Percentiles rank a stretch among this genome's conserved stretches.
These are phyloP conservation scores for Conticribra weissflogii DNA, from an alignment of 108 stramenopile species.

Conservation along the genomic window DNA sequence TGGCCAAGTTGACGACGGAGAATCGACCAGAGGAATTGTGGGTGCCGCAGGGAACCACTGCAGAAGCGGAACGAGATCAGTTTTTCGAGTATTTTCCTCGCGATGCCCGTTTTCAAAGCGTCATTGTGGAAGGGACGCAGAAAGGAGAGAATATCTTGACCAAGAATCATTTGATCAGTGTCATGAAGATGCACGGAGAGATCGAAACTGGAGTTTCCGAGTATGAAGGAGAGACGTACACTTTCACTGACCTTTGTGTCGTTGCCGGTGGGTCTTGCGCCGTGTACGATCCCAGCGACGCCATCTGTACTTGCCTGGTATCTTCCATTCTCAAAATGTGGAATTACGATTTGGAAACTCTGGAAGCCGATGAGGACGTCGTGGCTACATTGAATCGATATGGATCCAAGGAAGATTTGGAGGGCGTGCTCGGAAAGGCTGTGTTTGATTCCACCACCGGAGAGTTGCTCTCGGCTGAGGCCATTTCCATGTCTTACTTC, in stretches of 20 bases:
- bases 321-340: conserved; percentile 60
- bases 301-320: conserved; percentile 56
- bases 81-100: conserved; percentile 50
- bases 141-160: conserved; percentile 55
- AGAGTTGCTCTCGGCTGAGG: conserved; percentile 52
- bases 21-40: conserved; percentile 67
- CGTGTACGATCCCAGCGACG: conserved; percentile 15
- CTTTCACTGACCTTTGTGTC: conserved; percentile 46
- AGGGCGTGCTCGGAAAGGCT: conserved; percentile 54
- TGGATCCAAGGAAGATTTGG: conserved; percentile 48
- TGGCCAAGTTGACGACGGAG: conserved; percentile 57
- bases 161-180: conserved; percentile 50
- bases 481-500: conserved; percentile 63
- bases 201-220: conserved; percentile 35
- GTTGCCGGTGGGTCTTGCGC: conserved; percentile 61
- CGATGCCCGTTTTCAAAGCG: conserved; percentile 48
- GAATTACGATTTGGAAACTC: conserved; percentile 64
- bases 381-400: conserved; percentile 56
- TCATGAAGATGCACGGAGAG: conserved; percentile 53
- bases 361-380: conserved; percentile 57
- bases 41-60: conserved; percentile 69
- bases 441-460: conserved; percentile 43
- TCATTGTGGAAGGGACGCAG: conserved; percentile 31
- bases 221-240: conserved; percentile 38
- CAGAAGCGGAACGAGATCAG: conserved; percentile 47